phyloP scores from a whole-genome alignment of 495 filamentous ascomycete genomes.

The Bombardia bombarda region DNA sequence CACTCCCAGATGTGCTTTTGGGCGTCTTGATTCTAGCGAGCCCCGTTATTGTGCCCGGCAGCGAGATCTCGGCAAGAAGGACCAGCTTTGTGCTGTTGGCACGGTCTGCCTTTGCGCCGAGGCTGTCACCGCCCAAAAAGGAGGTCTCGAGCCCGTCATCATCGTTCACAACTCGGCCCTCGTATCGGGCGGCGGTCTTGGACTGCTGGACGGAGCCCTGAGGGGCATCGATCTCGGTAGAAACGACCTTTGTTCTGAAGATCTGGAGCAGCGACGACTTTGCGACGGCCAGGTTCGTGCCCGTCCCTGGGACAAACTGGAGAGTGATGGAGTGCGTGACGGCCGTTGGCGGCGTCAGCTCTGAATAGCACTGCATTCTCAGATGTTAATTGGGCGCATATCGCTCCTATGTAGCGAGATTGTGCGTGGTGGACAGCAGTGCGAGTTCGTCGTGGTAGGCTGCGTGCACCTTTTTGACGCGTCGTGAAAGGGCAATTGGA shows the following conservation, averaged over 20 bases:
- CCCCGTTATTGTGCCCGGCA: slow-evolving; percentile 77
- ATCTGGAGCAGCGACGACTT: slow-evolving; percentile 89
- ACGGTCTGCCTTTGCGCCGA: slow-evolving; percentile 46
- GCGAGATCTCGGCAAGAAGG: slow-evolving; percentile 70
- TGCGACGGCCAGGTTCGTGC: slow-evolving; percentile 78
- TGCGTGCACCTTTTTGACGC: no score
- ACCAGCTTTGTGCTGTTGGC: slow-evolving; percentile 66
- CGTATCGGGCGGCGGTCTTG: slow-evolving; percentile 26
- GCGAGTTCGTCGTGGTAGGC: no score
- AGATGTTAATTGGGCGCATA: slow-evolving; percentile 13
- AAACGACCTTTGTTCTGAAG: slow-evolving; percentile 53
- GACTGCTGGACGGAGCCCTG: slow-evolving; percentile 12
- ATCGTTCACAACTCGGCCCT: slow-evolving; percentile 40
- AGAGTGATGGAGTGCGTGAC: slow-evolving; percentile 80
- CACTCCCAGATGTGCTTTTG: slow-evolving; percentile 67
- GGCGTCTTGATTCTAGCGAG: slow-evolving; percentile 66
- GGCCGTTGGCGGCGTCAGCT: slow-evolving; percentile 84
- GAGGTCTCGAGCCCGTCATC: slow-evolving; percentile 54
- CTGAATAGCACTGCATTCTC: slow-evolving; percentile 67
- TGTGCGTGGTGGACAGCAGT: no score
- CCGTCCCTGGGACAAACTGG: slow-evolving; percentile 64
- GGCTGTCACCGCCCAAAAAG: slow-evolving; percentile 48
- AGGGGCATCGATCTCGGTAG: slow-evolving; percentile 43
- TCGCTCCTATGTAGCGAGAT: slow-evolving; percentile 7
- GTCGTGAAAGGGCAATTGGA: no score